phyloP scores from a whole-genome alignment of 1,284 basidiomycete species.

The Cryptococcus sp. region DNA sequence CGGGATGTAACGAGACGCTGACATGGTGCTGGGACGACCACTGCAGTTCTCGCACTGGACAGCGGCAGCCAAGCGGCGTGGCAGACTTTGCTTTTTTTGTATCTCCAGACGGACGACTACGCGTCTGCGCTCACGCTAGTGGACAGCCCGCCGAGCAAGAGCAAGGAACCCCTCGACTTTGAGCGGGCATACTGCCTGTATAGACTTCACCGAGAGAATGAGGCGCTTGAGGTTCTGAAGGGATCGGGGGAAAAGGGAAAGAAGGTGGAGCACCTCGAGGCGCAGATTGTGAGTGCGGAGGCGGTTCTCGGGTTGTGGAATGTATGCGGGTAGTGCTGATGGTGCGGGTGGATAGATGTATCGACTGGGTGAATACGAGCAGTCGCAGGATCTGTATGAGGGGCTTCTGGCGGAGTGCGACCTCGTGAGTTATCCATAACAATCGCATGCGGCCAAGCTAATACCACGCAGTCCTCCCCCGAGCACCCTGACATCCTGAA shows the following conservation, averaged over 20 bases:
- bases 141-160: constrained; percentile 19
- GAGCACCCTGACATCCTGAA: constrained; percentile 79
- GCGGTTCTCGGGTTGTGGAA: not conserved
- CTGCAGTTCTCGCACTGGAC: constrained; percentile 66
- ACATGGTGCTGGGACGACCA: not conserved
- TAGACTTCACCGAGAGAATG: constrained; percentile 66
- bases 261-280: constrained; percentile 72
- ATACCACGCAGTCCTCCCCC: constrained; percentile 63
- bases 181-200: constrained; percentile 78
- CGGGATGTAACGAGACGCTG: no score
- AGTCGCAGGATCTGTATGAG: constrained; percentile 70
- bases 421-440: constrained; percentile 53
- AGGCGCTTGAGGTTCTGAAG: constrained; percentile 61
- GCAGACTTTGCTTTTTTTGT: constrained; percentile 74
- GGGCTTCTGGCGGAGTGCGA: constrained; percentile 70
- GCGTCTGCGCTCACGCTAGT: constrained; percentile 50
- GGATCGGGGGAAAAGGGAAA: constrained; percentile 54
- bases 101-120: constrained; percentile 74
- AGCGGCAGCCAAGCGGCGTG: constrained; percentile 67
- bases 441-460: constrained; percentile 1
- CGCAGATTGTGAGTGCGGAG: constrained; percentile 65
- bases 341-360: constrained; percentile 52
- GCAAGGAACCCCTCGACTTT: constrained; percentile 53
- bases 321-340: not conserved
- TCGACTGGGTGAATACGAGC: constrained; percentile 68